A percentile compares a stretch with the other conserved stretches of the same genome.
Evolutionary conservation across 495 filamentous ascomycete genomes (phyloP).

Genomic region (Penicillium coffeae): DNA sequence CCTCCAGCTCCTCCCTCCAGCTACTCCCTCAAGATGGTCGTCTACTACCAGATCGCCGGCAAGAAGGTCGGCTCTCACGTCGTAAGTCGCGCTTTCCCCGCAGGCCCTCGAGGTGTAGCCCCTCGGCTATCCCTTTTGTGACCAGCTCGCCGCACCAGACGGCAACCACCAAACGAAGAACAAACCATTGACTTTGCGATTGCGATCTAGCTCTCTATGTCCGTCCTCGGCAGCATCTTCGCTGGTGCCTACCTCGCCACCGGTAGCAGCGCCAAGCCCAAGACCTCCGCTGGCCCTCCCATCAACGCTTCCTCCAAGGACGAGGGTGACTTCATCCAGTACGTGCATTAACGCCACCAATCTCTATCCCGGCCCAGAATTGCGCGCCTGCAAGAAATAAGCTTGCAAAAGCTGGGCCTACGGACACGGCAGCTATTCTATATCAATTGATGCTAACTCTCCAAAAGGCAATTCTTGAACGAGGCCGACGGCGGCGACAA

Average conservation of each 20-base stretch:
- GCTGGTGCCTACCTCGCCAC: conserved; percentile 50
- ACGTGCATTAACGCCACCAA: conserved; percentile 29
- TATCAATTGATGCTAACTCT: conserved; percentile 8
- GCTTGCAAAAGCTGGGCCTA: too few species aligned
- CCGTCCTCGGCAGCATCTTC: conserved; percentile 65
- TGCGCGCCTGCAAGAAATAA: not conserved
- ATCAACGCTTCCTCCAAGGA: conserved; percentile 86
- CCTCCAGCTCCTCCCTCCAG: conserved; percentile 30
- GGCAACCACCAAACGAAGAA: conserved; percentile 14
- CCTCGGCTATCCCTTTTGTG: conserved; percentile 20
- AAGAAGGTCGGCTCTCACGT: conserved; percentile 89
- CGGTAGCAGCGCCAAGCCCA: conserved; percentile 61
- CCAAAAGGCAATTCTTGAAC: conserved; percentile 71
- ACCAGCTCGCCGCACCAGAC: conserved; percentile 10
- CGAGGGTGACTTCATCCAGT: conserved; percentile 98
- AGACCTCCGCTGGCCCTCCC: conserved; percentile 60
- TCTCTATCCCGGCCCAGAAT: not conserved
- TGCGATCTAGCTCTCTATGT: conserved; percentile 72
- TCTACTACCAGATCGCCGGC: conserved; percentile 79
- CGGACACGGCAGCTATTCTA: too few species aligned
- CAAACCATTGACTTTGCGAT: conserved; percentile 1
- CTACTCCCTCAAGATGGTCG: conserved; percentile 69
- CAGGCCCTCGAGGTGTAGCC: not conserved
- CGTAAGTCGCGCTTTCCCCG: conserved; percentile 55
- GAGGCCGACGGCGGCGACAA: conserved; percentile 67